Conservation (phyloP, 208 protist species). For the Perkinsela sp. region DNA sequence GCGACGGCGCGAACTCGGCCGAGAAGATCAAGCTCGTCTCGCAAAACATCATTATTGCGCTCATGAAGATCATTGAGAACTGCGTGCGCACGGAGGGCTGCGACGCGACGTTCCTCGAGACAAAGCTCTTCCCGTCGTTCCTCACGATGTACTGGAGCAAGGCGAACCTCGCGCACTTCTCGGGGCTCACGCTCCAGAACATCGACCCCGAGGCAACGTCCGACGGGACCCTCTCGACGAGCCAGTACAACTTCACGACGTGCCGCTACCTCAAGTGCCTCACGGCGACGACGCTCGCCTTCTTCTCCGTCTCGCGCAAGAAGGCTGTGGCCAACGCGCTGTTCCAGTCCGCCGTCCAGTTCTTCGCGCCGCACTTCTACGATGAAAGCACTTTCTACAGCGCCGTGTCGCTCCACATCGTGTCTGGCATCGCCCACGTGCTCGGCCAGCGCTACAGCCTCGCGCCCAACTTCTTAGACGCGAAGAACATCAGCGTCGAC, state of each 20-base stretch:
- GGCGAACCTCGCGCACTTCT: background rate
- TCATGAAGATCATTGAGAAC: background rate
- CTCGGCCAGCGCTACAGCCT: background rate
- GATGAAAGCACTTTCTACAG: background rate
- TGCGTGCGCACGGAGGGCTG: background rate
- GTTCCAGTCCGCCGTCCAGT: background rate
- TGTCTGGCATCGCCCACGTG: background rate
- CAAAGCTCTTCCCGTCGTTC: background rate
- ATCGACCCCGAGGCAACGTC: background rate
- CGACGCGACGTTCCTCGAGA: background rate
- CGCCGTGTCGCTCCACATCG: background rate
- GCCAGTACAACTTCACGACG: background rate
- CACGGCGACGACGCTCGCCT: background rate
- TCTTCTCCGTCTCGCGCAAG: background rate
- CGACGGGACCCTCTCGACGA: background rate
- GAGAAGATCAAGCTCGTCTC: background rate
- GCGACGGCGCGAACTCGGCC: background rate
- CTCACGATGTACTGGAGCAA: background rate
- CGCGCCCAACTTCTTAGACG: background rate
- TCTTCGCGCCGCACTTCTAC: background rate
- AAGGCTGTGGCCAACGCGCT: background rate
- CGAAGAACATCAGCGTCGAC: background rate
- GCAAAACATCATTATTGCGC: background rate
- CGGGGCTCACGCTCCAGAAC: background rate
- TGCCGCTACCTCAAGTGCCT: conserved; percentile 1